A percentile compares a stretch with the other conserved stretches of the same genome.
Evolutionary conservation across 2,329 filamentous ascomycete genomes (phyloP).

Genomic region (Alternaria consortialis): DNA sequence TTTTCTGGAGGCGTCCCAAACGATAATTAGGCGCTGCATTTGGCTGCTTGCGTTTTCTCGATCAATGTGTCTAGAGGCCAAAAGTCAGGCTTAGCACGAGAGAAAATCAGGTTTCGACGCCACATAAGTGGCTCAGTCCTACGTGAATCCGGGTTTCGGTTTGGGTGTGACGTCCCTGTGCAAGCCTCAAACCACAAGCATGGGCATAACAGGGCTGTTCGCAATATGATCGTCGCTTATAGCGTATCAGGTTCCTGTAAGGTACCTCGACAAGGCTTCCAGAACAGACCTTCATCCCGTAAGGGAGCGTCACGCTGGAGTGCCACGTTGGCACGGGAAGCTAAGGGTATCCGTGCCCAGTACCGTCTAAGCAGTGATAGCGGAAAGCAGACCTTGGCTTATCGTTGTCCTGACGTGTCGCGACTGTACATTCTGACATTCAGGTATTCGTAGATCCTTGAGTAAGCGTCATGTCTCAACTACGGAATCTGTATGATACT

Average conservation of each 20-base stretch:
- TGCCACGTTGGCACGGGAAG: not conserved
- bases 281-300: conserved; percentile 15
- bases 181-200: conserved; percentile 9
- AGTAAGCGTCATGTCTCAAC: not conserved
- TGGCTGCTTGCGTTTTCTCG: conserved; percentile 8
- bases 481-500: not conserved
- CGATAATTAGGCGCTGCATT: conserved; percentile 4
- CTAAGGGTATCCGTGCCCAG: not conserved
- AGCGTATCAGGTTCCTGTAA: conserved; percentile 14
- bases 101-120: conserved; percentile 26
- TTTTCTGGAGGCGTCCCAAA: not conserved
- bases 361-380: not conserved
- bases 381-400: not conserved
- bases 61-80: conserved; percentile 17
- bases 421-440: not conserved
- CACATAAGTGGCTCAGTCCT: conserved; percentile 32
- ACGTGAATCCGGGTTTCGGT: conserved; percentile 18
- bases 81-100: conserved; percentile 1
- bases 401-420: not conserved
- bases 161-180: conserved; percentile 22
- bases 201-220: conserved; percentile 5
- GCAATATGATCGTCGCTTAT: conserved; percentile 6
- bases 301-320: conserved; percentile 3
- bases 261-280: conserved; percentile 11
- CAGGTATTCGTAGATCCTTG: not conserved